Evolutionary conservation across 2,329 filamentous ascomycete species (phyloP).

Genomic region (Penicillium corylophilum): DNA sequence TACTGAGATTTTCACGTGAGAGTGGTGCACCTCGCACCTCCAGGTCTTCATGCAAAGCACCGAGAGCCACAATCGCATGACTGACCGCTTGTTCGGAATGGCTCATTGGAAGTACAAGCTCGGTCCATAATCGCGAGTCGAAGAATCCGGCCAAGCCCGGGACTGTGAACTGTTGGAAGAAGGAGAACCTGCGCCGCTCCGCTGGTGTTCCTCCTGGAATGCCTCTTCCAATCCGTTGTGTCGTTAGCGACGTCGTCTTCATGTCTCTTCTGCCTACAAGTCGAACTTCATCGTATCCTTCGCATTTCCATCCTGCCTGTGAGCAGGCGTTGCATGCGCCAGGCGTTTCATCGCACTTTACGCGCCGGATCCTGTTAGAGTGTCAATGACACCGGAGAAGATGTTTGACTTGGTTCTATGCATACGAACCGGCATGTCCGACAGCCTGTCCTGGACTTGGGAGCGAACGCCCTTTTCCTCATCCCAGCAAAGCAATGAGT

Average conservation of each 20-base stretch:
- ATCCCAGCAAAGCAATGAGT: not conserved
- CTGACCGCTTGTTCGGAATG: constrained; percentile 1
- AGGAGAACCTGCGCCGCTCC: constrained; percentile 2
- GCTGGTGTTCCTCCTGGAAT: not conserved
- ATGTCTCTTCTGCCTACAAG: not conserved
- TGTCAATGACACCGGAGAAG: not conserved
- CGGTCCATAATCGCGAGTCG: constrained; percentile 2
- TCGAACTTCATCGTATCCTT: constrained; percentile 16
- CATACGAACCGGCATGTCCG: constrained; percentile 9
- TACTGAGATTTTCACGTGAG: constrained; percentile 1
- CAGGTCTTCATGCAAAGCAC: constrained; percentile 5
- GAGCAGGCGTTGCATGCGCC: constrained; percentile 11
- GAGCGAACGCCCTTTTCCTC: constrained; percentile 3
- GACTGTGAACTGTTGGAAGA: constrained; percentile 2
- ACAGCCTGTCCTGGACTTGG: constrained; percentile 4
- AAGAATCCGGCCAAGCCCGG: constrained; percentile 2
- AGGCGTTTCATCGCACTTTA: constrained; percentile 19
- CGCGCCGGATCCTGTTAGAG: constrained; percentile 8
- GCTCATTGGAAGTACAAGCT: constrained; percentile 6
- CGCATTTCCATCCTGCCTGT: constrained; percentile 16
- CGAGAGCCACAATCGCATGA: constrained; percentile 5
- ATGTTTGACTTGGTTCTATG: not conserved
- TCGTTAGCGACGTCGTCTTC: not conserved
- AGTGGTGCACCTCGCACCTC: constrained; percentile 1
- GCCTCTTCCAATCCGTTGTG: not conserved